Evolutionary conservation across 177 flowering plant genomes (phyloP).

Genomic region (Vitis hybrid): DNA sequence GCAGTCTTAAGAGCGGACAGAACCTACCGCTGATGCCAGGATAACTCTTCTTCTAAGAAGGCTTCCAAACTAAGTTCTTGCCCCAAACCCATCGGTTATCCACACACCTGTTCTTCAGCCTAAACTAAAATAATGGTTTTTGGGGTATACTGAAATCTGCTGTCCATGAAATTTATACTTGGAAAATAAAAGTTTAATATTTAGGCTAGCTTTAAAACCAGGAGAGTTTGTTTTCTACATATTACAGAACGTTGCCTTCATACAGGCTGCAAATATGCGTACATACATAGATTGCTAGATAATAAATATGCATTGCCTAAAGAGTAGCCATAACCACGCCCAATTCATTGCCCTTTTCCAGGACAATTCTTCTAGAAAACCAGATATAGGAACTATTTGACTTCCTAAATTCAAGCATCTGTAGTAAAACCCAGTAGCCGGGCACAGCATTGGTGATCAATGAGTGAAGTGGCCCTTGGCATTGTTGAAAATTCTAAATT

Average conservation of each 20-base stretch:
- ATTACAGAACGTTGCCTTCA: background rate
- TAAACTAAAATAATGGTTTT: background rate
- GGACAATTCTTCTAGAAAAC: background rate
- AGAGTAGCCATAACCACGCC: background rate
- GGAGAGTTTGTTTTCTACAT: background rate
- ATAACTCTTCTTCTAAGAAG: too few relatives aligned
- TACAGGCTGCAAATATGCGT: background rate
- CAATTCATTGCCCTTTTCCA: background rate
- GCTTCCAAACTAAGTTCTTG: too few relatives aligned
- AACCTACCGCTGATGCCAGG: too few relatives aligned
- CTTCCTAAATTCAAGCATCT: background rate
- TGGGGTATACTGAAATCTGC: background rate
- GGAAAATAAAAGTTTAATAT: background rate
- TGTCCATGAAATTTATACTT: background rate
- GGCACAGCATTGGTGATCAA: background rate
- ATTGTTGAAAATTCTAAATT: background rate
- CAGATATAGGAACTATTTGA: constrained; percentile 1
- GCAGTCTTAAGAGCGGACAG: too few relatives aligned
- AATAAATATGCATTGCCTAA: background rate
- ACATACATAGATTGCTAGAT: background rate
- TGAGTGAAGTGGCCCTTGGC: background rate
- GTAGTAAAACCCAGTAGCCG: background rate
- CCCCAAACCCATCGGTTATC: too few relatives aligned
- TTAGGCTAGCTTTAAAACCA: background rate
- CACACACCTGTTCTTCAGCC: background rate